Conservation (phyloP, 2,329 filamentous ascomycete species). For the Cercospora sp. region DNA sequence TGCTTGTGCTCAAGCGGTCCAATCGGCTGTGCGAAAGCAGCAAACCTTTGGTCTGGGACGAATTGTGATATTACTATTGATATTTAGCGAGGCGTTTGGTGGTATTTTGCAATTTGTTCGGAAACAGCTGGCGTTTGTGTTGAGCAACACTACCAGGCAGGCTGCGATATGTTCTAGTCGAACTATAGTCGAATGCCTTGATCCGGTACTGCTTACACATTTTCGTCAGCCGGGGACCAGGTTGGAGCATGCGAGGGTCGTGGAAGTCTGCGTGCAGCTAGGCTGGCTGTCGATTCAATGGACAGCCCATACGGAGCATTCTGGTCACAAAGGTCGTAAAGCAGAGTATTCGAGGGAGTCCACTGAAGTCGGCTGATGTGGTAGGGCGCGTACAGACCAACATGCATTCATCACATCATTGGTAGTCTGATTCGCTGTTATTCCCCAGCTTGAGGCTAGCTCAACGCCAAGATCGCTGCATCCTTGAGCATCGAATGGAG, state of each 20-base stretch:
- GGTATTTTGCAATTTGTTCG: neutral
- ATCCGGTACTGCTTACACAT: neutral
- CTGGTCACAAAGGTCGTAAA: neutral
- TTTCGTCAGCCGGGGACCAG: neutral
- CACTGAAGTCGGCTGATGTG: neutral
- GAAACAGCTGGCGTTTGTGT: neutral
- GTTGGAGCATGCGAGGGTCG: neutral
- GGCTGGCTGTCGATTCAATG: neutral
- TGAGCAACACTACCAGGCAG: neutral
- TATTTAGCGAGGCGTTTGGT: neutral
- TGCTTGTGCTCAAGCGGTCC: conserved; percentile 40
- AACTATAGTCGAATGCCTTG: neutral
- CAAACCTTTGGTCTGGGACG: conserved; percentile 26
- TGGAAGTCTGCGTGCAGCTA: neutral
- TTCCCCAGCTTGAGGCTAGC: neutral
- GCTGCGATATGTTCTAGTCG: neutral
- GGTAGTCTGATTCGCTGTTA: neutral
- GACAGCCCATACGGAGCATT: neutral
- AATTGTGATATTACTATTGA: conserved; percentile 14
- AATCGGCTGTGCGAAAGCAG: conserved; percentile 23
- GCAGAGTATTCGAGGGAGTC: neutral
- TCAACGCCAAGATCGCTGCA: neutral
- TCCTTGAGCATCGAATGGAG: neutral
- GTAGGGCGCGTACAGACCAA: neutral
- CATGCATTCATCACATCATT: neutral